Conservation (phyloP, 257 asterid species). For the Agastache rugosa region DNA sequence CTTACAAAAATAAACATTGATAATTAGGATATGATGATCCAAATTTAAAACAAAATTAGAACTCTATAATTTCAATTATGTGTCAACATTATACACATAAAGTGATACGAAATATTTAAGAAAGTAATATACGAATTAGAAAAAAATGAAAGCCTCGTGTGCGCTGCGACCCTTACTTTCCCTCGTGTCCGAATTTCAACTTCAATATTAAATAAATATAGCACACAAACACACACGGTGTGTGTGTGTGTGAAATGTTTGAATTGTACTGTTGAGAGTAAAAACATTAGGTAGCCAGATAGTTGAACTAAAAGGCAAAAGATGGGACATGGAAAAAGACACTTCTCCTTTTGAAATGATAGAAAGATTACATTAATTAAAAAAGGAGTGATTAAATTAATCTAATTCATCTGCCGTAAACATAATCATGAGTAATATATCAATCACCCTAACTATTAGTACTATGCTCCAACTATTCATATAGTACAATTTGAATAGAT, state of each 20-base stretch:
- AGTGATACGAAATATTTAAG: no score
- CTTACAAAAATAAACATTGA: no score
- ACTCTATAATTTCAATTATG: no score
- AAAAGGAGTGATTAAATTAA: neutral
- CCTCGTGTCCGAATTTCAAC: constrained; percentile 2
- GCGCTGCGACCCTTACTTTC: no score
- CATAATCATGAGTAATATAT: constrained; percentile 40
- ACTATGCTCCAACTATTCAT: constrained; percentile 30
- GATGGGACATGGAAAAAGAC: constrained; percentile 43
- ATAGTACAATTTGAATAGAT: constrained; percentile 24
- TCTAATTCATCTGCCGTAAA: constrained; percentile 27
- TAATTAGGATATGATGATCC: no score
- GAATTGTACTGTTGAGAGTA: constrained; percentile 21
- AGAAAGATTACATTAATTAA: constrained; percentile 16
- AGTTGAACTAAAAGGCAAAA: constrained; percentile 38
- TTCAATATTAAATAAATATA: neutral
- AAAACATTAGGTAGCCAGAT: constrained; percentile 44
- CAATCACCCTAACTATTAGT: constrained; percentile 31
- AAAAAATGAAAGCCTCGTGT: no score
- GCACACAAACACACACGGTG: neutral
- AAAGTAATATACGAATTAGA: no score
- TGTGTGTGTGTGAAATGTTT: constrained; percentile 8
- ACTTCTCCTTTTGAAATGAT: constrained; percentile 40
- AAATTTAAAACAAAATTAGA: no score
- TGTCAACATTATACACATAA: no score